Evolutionary conservation across 441 rosid species (phyloP).

Genomic region (Erodium chrysanthum): DNA sequence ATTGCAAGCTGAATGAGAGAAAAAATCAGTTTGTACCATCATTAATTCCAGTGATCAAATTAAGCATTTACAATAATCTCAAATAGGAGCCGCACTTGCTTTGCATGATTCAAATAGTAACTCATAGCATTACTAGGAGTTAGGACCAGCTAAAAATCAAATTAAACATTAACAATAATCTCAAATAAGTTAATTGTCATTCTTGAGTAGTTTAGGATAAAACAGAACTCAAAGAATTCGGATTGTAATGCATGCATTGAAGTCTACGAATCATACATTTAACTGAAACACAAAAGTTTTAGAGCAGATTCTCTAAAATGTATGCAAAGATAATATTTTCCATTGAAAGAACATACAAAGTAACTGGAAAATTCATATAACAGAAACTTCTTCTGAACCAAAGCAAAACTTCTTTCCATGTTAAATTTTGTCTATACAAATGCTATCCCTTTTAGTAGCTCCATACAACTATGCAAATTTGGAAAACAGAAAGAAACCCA

Average conservation of each 20-base stretch:
- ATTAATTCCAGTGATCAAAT: constrained; percentile 12
- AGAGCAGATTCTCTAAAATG: background rate
- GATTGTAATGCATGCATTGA: background rate
- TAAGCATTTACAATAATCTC: too few species aligned
- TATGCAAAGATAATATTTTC: background rate
- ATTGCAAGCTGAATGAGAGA: constrained; percentile 45
- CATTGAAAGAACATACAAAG: background rate
- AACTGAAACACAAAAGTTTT: background rate
- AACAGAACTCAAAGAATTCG: background rate
- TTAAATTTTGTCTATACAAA: background rate
- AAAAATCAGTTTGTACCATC: constrained; percentile 28
- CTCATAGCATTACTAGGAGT: background rate
- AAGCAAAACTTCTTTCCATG: background rate
- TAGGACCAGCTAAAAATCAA: too few species aligned
- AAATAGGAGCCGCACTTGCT: too few species aligned
- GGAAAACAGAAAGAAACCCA: background rate
- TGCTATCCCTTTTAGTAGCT: too few species aligned
- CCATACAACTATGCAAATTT: background rate
- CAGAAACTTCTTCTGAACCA: background rate
- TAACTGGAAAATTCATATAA: background rate
- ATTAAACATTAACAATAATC: too few species aligned
- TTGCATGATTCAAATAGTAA: too few species aligned
- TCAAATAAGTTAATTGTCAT: background rate
- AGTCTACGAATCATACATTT: background rate
- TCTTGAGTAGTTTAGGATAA: background rate